phyloP scores from a whole-genome alignment of 75 land plant genomes.

The Picea sitchensis region DNA sequence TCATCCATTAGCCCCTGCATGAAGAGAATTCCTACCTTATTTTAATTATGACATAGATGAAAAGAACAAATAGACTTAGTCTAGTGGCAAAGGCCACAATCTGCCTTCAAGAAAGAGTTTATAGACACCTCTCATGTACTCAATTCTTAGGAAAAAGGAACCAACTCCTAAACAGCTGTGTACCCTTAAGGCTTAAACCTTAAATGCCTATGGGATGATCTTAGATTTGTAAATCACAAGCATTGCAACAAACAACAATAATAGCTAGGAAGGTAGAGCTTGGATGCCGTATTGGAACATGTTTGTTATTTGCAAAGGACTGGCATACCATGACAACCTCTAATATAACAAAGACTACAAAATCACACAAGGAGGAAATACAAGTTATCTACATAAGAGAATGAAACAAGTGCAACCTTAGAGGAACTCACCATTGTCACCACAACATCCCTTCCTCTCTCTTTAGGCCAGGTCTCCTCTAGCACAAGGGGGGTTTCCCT shows the following conservation, averaged over 20 bases:
- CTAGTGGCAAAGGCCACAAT: not conserved
- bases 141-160: not conserved
- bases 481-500: no score
- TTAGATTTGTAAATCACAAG: not conserved
- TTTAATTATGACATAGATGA: not conserved
- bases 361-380: no score
- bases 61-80: not conserved
- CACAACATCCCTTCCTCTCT: no score
- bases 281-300: no score
- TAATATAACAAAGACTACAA: no score
- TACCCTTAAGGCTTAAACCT: no score
- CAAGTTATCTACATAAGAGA: no score
- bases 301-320: no score
- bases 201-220: not conserved
- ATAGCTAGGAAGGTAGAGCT: not conserved
- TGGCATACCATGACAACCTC: no score
- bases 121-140: not conserved
- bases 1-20: not conserved
- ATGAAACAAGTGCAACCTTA: no score
- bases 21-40: not conserved
- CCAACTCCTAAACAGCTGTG: not conserved
- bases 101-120: not conserved
- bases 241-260: not conserved
- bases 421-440: no score
- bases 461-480: no score